phyloP scores from a whole-genome alignment of 164 flowering plant species.

The Aristolochia californica region DNA sequence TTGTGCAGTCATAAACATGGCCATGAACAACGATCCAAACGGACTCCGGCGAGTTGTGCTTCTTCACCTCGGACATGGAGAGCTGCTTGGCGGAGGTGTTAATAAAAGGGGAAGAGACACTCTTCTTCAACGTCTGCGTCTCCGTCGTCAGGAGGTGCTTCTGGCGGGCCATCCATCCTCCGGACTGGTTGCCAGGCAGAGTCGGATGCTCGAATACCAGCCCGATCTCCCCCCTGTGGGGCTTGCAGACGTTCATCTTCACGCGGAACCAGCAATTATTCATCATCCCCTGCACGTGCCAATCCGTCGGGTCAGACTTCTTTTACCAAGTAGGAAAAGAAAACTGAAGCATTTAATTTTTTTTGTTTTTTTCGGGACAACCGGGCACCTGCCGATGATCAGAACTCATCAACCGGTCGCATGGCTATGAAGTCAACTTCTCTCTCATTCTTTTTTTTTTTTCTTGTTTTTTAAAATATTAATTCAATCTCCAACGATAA shows the following conservation, averaged over 20 bases:
- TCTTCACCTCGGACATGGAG: constrained; percentile 64
- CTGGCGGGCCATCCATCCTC: constrained; percentile 92
- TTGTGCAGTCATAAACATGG: constrained; percentile 84
- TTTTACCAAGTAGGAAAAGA: too few relatives aligned
- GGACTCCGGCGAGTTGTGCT: constrained; percentile 64
- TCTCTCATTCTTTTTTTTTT: too few relatives aligned
- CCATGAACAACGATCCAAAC: constrained; percentile 94
- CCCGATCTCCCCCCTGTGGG: constrained; percentile 71
- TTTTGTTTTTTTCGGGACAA: too few relatives aligned
- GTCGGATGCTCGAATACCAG: constrained; percentile 92
- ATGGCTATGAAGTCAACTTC: too few relatives aligned
- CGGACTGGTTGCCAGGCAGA: constrained; percentile 69
- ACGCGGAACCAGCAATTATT: constrained; percentile 97
- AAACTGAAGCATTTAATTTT: too few relatives aligned
- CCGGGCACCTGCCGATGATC: too few relatives aligned
- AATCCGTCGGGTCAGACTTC: too few relatives aligned
- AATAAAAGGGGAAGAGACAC: constrained; percentile 69
- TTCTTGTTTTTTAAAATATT: too few relatives aligned
- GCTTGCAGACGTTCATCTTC: constrained; percentile 62
- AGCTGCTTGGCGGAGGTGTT: constrained; percentile 47
- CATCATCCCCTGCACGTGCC: constrained; percentile 80
- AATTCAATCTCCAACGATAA: too few relatives aligned
- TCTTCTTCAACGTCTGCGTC: constrained; percentile 42
- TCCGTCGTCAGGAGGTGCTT: constrained; percentile 45
- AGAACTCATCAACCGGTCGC: too few relatives aligned